A percentile compares a stretch with the other conserved stretches of the same genome.
Evolutionary conservation across 176 grass and related monocot genomes (phyloP).

Genomic region (Neostapfia colusana): DNA sequence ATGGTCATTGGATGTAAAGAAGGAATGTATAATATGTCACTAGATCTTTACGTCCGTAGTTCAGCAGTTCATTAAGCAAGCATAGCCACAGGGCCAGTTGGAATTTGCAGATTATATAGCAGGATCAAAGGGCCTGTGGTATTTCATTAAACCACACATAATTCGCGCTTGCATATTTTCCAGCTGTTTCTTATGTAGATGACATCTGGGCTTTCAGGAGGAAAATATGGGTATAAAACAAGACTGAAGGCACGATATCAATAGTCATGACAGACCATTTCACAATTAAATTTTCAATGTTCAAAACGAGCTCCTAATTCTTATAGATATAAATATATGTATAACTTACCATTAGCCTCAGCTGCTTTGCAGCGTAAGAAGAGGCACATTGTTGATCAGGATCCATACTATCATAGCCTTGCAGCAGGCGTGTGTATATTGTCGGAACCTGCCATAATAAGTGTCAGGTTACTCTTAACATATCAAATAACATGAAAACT

Average conservation of each 20-base stretch:
- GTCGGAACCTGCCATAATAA: constrained; percentile 78
- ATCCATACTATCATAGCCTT: constrained; percentile 90
- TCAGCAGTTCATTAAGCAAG: constrained; percentile 18
- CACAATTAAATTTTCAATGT: not conserved
- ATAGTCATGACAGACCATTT: constrained; percentile 7
- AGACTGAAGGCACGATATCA: constrained; percentile 7
- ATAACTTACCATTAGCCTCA: constrained; percentile 84
- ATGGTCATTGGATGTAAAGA: constrained; percentile 10
- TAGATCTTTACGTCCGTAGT: constrained; percentile 7
- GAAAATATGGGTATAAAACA: too few species aligned
- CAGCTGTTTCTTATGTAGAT: not conserved
- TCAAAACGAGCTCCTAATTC: not conserved
- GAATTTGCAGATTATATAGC: not conserved
- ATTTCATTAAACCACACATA: not conserved
- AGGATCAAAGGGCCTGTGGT: not conserved
- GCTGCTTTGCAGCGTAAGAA: constrained; percentile 76
- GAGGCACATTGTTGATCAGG: constrained; percentile 61
- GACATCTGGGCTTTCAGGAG: constrained; percentile 10
- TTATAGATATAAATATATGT: constrained; percentile 15
- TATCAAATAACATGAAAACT: not conserved
- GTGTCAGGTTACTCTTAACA: constrained; percentile 33
- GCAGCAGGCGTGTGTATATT: constrained; percentile 85
- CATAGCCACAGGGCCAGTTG: not conserved
- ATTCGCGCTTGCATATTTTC: not conserved
- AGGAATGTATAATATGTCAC: not conserved